Conservation (phyloP, 768 basidiomycete species). For the Boletus bicolor region DNA sequence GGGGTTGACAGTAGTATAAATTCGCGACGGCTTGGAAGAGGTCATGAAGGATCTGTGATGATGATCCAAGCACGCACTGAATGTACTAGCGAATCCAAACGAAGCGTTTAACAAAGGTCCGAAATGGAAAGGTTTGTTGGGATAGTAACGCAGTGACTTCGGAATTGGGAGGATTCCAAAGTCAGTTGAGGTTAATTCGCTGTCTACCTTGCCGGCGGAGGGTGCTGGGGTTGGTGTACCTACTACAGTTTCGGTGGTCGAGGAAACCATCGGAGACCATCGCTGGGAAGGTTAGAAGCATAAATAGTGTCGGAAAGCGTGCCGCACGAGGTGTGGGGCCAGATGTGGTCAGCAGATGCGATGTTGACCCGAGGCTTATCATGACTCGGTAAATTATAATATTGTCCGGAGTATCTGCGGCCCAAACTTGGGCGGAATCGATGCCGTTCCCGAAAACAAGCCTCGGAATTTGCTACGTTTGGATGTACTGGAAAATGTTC, state of each 20-base stretch:
- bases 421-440: no score
- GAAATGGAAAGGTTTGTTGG: slow-evolving; percentile 49
- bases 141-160: slow-evolving; percentile 47
- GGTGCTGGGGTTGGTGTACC: background rate
- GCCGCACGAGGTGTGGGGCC: no score
- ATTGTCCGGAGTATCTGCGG: no score
- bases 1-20: slow-evolving; percentile 79
- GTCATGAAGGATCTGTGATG: background rate
- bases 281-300: background rate
- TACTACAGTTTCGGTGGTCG: slow-evolving; percentile 1
- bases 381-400: no score
- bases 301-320: slow-evolving; percentile 13
- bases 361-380: no score
- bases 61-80: slow-evolving; percentile 19
- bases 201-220: background rate
- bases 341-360: no score
- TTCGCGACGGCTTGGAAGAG: slow-evolving; percentile 56
- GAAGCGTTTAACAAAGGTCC: slow-evolving; percentile 50
- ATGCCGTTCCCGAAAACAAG: no score
- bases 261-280: slow-evolving; percentile 16
- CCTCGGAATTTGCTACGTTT: no score
- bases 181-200: slow-evolving; percentile 35
- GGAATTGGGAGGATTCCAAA: slow-evolving; percentile 68
- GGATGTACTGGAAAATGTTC: no score
- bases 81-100: slow-evolving; percentile 63